These are phyloP conservation scores for Pichia occidentalis DNA, from an alignment of 805 yeast genomes.

Conservation along the genomic window DNA sequence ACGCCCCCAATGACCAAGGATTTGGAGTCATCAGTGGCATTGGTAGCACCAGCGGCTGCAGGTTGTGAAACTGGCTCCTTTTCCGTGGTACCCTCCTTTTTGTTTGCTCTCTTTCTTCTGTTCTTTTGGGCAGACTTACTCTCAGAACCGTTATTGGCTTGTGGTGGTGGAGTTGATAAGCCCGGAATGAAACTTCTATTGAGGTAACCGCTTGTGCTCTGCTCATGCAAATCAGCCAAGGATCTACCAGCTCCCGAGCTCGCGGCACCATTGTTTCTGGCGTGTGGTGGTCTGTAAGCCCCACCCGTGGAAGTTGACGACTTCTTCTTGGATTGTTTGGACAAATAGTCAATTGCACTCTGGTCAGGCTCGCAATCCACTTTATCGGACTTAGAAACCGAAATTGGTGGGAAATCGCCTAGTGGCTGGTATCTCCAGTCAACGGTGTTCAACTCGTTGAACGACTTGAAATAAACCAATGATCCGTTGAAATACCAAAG, in stretches of 20 bases:
- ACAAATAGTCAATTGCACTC: slow-evolving; percentile 56
- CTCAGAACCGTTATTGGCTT: slow-evolving; percentile 30
- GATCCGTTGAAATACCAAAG: slow-evolving; percentile 90
- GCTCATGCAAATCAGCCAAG: slow-evolving; percentile 51
- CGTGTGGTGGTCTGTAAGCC: slow-evolving; percentile 97
- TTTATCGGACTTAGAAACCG: slow-evolving; percentile 32
- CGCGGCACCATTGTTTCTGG: slow-evolving; percentile 39
- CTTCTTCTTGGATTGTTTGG: slow-evolving; percentile 31
- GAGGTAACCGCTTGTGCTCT: slow-evolving; percentile 14
- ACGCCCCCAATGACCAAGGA: slow-evolving; percentile 55
- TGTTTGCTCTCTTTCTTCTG: slow-evolving; percentile 54
- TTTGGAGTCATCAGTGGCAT: slow-evolving; percentile 10
- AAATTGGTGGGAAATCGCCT: slow-evolving; percentile 49
- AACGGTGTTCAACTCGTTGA: slow-evolving; percentile 70
- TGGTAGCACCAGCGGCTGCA: slow-evolving; percentile 8
- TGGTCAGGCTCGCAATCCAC: slow-evolving; percentile 61
- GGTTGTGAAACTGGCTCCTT: not conserved
- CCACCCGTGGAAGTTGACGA: slow-evolving; percentile 42
- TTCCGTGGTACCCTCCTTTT: slow-evolving; percentile 27
- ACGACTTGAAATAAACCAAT: slow-evolving; percentile 70
- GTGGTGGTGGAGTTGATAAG: slow-evolving; percentile 48
- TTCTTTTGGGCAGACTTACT: slow-evolving; percentile 65
- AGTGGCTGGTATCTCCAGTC: slow-evolving; percentile 74
- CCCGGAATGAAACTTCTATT: slow-evolving; percentile 17
- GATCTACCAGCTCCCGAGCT: slow-evolving; percentile 40